Evolutionary conservation across 495 filamentous ascomycete species (phyloP), one percentile per base, ranked within the genome.

Genomic region (Alectoria sarmentosa): DNA sequence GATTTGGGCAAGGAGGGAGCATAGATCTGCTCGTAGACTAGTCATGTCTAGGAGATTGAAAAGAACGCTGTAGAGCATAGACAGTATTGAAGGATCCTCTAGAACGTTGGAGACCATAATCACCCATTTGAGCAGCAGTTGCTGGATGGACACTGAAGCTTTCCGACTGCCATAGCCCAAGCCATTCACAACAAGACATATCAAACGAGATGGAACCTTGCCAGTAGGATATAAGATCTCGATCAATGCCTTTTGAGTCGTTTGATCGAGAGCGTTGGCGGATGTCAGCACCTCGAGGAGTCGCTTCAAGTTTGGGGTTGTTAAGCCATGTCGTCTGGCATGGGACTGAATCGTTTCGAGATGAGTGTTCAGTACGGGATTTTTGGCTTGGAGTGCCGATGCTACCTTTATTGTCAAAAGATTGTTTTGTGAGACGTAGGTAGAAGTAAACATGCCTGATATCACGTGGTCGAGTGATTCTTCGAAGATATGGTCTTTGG

Each of bases 31-130:
- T 23, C 74, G 72, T 57, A 81, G 41, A 63, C 76, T 88, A 30
- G 90, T 86, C 74, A 91, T 93, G 67, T 95, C 90, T 8, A 96
- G 80, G 55, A 92, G 75, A 64, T 90, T 90, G 72, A 96, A 96
- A 11, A 96, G 73, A 17, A 94, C 83, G 0, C 84, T 81, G 72
- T 96, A 96, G 3, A 89, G 73, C 54, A 83, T 88, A 0, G 86
- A 86, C 37, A 96, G 73, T 21, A 87, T 76, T 4, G 74, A 72
- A 37, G 80, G 79, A 48, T 89, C 86, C 48, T 90, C 84, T 21
- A 96, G 74, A 56, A 88, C 71, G 64, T 91, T 87, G 69, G 94
- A 87, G 11, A 90, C 80, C 76, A 91, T 84, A 36, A 91, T 80
- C 55, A 96, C 77, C 92, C 92, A 96, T 77, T 83, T 84, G 58